Base-by-base conservation (phyloP, 2,329 filamentous ascomycete species). In the Bertia moriformis region DNA sequence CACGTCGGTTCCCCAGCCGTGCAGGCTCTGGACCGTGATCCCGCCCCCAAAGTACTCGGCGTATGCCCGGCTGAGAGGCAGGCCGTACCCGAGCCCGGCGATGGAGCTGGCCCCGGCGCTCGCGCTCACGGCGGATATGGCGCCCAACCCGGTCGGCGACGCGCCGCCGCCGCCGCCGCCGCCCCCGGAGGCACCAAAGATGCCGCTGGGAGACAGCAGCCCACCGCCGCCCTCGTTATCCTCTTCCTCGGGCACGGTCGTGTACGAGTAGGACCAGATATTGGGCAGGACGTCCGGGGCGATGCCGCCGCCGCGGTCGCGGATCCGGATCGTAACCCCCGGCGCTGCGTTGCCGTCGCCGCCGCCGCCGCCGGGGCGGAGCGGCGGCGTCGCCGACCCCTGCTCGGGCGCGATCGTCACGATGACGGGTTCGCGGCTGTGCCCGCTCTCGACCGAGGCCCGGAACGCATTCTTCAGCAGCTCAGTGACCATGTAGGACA, bases 21-120 rank as follows among this genome's bases (percentile, higher is more conserved):
- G 91, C 37, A 96, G 60, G 55, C 86, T 95, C 67, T 98, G 89
- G n/a, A 98, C 79, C 3, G 79, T 79, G 42, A 98, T 91, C 2
- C 88, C 88, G 1, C 91, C 91, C 2, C 91, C 91, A 64, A 98
- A 98, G 51, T 96, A 98, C 63, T 98, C 89, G 1, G 91, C 91
- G 53, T 98, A 98, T 0, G 91, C 89, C 44, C 91, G 71, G 39
- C 87, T 87, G 17, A 98, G 61, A 1, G 91, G 91, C 45, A 98
- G 55, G 0, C 89, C 89, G 55, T 98, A 98, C 1, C 91, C 91
- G 38, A 98, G 60, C 0, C 91, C 91, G 0, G 91, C 91, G 43
- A 98, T 93, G 36, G 83, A 89, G 53, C 82, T 88, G 1, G 74
- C 71, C 38, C 84, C 83, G 0, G 73, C 76, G 40, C 76, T 80